Evolutionary conservation across 202 grass and related monocot genomes (phyloP), one percentile per base, ranked within the genome.

Genomic region (Schoenoplectus tabernaemontani): DNA sequence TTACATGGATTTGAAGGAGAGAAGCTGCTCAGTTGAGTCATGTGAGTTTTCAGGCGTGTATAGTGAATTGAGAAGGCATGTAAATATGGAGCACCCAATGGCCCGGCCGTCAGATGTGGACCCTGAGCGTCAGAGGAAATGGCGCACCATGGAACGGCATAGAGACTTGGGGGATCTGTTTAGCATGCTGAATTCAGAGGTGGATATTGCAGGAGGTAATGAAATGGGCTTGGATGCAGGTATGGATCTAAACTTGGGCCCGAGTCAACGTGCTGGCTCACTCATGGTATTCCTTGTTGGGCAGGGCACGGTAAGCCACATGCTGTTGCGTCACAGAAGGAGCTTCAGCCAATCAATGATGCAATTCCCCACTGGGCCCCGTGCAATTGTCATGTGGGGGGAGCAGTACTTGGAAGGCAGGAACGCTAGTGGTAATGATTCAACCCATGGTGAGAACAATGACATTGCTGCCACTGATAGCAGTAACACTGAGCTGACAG

Each of bases 91-190:
- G 19, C 94, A 97, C 62, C 94, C 94, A 7, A 46, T 73, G 16
- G 81, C 38, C 13, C 79, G 86, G 26, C 94, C 94, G 3, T 92
- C 53, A 58, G 86, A 93, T 84, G 91, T 93, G 76, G 94, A 97
- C 20, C 91, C 94, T 16, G 89, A 84, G 12, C 77, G 94, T 22
- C 94, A 93, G 76, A 84, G 36, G 19, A 79, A 93, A 9, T 97
- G 94, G 94, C 84, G 70, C 75, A 85, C 89, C 73, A 88, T 97
- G 91, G 94, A 97, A 77, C 87, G 89, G 73, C 91, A 92, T 57
- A 89, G 91, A 33, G 94, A 93, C 77, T 62, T 97, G 20, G 87
- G 94, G 1, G 94, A 97, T 58, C 38, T 97, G 80, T 63, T 97
- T 79, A 97, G 91, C 86, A 92, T 97, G 94, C 73, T 97, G 28